Percentiles rank a stretch among this genome's conserved stretches.
Evolutionary conservation across 768 basidiomycete genomes (phyloP).

Genomic region (Xerocomus spinulosus): DNA sequence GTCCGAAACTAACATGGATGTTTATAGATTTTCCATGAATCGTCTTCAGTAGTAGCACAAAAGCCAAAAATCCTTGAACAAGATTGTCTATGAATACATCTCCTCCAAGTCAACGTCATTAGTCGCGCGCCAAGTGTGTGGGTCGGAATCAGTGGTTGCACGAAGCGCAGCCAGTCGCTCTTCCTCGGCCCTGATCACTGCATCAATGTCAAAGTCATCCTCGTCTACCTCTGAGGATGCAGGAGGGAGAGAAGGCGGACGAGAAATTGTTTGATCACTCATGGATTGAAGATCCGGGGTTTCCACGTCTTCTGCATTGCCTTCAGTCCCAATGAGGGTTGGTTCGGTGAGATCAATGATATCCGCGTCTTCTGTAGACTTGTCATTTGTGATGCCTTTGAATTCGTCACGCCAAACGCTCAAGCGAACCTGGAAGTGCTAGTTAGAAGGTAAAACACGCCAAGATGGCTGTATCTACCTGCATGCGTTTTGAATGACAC

Average conservation of each 20-base stretch:
- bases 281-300: constrained; percentile 5
- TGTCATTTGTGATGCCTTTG: constrained; percentile 38
- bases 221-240: constrained; percentile 39
- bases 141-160: constrained; percentile 5
- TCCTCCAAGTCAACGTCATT: constrained; percentile 61
- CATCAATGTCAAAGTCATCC: constrained; percentile 51
- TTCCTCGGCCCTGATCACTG: constrained; percentile 44
- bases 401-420: constrained; percentile 78
- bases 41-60: no score
- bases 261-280: constrained; percentile 33
- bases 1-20: no score
- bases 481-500: constrained; percentile 81
- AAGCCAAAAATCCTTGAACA: no score
- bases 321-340: constrained; percentile 26
- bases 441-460: constrained; percentile 1
- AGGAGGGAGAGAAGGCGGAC: constrained; percentile 37
- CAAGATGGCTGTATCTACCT: constrained; percentile 46
- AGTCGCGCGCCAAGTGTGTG: constrained; percentile 21
- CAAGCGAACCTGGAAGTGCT: constrained; percentile 50
- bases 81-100: constrained; percentile 46
- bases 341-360: constrained; percentile 30
- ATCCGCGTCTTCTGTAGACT: constrained; percentile 14
- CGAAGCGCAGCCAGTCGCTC: constrained; percentile 28
- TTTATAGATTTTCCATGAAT: no score
- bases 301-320: constrained; percentile 12